Evolutionary conservation across 176 grass and related monocot genomes (phyloP).

Genomic region (Lolium perenne): DNA sequence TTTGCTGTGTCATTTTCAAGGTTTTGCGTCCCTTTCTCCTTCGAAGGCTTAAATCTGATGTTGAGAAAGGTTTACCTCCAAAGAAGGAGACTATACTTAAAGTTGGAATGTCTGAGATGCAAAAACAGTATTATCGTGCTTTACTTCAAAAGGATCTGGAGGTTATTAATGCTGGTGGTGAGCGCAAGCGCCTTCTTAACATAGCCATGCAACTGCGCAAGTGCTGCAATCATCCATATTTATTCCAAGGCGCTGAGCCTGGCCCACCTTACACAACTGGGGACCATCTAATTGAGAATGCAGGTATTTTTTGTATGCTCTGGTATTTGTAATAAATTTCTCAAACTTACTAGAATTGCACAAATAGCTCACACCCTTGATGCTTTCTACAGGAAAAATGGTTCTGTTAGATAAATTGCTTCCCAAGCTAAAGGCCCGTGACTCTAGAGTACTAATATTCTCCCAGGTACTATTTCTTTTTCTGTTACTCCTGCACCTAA

Average conservation of each 20-base stretch:
- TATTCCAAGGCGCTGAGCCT: slow-evolving; percentile 83
- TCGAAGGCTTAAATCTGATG: slow-evolving; percentile 78
- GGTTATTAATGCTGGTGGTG: slow-evolving; percentile 75
- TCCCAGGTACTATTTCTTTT: slow-evolving; percentile 58
- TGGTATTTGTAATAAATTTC: slow-evolving; percentile 12
- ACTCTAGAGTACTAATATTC: slow-evolving; percentile 82
- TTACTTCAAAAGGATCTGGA: slow-evolving; percentile 82
- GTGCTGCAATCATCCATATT: slow-evolving; percentile 89
- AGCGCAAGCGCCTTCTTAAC: slow-evolving; percentile 76
- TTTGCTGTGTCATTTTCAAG: slow-evolving; percentile 44
- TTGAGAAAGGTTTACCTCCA: slow-evolving; percentile 77
- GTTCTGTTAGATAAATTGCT: slow-evolving; percentile 78
- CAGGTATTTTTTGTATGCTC: slow-evolving; percentile 49
- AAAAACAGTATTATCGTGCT: slow-evolving; percentile 80
- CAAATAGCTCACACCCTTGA: slow-evolving; percentile 3
- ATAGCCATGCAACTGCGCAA: slow-evolving; percentile 87
- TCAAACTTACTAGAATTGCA: slow-evolving; percentile 12
- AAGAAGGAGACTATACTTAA: slow-evolving; percentile 88
- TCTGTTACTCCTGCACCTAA: slow-evolving; percentile 9
- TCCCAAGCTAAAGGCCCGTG: slow-evolving; percentile 78
- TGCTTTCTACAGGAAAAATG: slow-evolving; percentile 72
- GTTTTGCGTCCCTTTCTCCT: slow-evolving; percentile 86
- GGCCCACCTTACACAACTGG: slow-evolving; percentile 83
- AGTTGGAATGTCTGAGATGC: slow-evolving; percentile 84
- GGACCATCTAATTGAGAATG: slow-evolving; percentile 82